phyloP scores from a whole-genome alignment of 306 rosid genomes.

The Inga oerstediana region DNA sequence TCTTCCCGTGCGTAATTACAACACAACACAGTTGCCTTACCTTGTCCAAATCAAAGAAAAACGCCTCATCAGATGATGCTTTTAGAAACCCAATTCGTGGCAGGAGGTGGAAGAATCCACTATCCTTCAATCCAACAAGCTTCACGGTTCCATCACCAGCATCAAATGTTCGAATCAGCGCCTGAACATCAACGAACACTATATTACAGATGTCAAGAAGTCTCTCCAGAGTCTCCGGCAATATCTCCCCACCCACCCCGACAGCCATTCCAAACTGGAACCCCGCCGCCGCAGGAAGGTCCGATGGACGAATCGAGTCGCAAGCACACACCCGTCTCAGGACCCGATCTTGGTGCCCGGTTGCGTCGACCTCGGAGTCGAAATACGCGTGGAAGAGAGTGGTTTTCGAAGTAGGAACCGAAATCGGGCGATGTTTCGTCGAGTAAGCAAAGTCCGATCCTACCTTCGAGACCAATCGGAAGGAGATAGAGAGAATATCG shows the following conservation, averaged over 20 bases:
- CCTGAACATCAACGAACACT: conserved; percentile 85
- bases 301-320: conserved; percentile 60
- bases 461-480: conserved; percentile 65
- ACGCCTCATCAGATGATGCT: conserved; percentile 82
- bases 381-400: conserved; percentile 87
- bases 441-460: conserved; percentile 71
- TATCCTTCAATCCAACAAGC: conserved; percentile 69
- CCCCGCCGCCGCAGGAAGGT: conserved; percentile 48
- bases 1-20: conserved; percentile 83
- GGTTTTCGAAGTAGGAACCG: conserved; percentile 48
- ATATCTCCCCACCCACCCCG: conserved; percentile 89
- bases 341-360: conserved; percentile 56
- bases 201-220: conserved; percentile 65
- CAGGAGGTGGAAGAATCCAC: conserved; percentile 69
- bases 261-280: conserved; percentile 86
- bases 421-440: conserved; percentile 49
- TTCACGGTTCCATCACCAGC: conserved; percentile 67
- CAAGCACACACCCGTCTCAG: conserved; percentile 65
- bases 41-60: conserved; percentile 71
- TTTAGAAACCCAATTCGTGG: conserved; percentile 69
- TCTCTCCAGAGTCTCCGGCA: conserved; percentile 73
- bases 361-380: conserved; percentile 37
- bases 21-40: conserved; percentile 71
- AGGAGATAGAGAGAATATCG: conserved; percentile 57
- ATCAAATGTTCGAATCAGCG: conserved; percentile 73